A percentile compares a stretch with the other conserved stretches of the same genome.
Conservation (phyloP, 441 rosid genomes). For the Brassica hybrid region DNA sequence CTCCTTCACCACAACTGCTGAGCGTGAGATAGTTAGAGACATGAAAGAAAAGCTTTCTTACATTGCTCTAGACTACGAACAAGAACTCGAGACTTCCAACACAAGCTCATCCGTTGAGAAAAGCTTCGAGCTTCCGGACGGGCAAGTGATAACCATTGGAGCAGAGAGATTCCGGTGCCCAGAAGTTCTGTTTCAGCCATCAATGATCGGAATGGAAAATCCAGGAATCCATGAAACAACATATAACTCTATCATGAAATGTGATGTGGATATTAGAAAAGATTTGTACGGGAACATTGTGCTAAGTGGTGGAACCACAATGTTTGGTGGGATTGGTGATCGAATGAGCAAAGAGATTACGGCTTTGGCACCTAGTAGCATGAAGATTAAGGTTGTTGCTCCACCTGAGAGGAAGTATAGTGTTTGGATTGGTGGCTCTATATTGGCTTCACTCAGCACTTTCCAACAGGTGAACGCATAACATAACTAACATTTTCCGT, state of each 20-base stretch:
- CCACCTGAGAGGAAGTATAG: slow-evolving; percentile 78
- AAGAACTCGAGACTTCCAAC: no score
- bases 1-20: no score
- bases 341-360: slow-evolving; percentile 62
- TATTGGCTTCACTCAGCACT: slow-evolving; percentile 68
- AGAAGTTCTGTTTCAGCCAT: slow-evolving; percentile 63
- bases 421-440: slow-evolving; percentile 76
- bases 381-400: slow-evolving; percentile 69
- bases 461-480: slow-evolving; percentile 60
- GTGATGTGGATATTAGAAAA: slow-evolving; percentile 58
- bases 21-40: no score
- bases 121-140: no score
- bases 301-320: slow-evolving; percentile 62
- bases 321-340: slow-evolving; percentile 60
- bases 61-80: no score
- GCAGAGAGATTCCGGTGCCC: no score
- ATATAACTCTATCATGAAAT: slow-evolving; percentile 61
- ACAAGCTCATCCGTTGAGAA: no score
- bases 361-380: slow-evolving; percentile 55
- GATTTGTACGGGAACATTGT: slow-evolving; percentile 61
- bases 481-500: neutral
- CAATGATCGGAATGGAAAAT: slow-evolving; percentile 60
- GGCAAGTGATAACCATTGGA: no score
- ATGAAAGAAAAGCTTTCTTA: no score
- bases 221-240: slow-evolving; percentile 64